Percentiles rank a stretch among this genome's conserved stretches.
Conservation (phyloP, 345 rosid genomes). For the Cardamine occulta region DNA sequence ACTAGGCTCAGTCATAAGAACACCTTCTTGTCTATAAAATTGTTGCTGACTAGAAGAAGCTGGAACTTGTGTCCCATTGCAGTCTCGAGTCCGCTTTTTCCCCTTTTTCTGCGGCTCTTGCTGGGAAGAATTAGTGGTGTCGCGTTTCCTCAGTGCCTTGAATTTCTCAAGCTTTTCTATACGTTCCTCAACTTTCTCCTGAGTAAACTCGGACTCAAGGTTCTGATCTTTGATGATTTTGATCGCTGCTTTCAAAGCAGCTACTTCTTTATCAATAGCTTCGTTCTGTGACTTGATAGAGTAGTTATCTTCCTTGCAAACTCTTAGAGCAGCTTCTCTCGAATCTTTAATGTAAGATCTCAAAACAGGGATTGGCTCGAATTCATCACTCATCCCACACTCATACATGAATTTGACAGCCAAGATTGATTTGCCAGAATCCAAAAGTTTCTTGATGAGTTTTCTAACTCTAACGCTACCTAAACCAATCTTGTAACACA, state of each 20-base stretch:
- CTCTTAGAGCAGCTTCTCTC: conserved; percentile 42
- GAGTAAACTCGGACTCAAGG: conserved; percentile 59
- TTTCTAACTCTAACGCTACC: conserved; percentile 52
- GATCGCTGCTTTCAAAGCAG: conserved; percentile 60
- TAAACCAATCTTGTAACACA: conserved; percentile 60
- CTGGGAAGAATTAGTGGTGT: conserved; percentile 46
- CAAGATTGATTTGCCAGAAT: conserved; percentile 50
- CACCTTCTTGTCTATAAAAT: conserved; percentile 42
- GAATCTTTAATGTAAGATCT: conserved; percentile 51
- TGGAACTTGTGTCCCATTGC: conserved; percentile 12
- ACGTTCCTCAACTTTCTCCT: conserved; percentile 49
- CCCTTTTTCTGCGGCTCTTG: conserved; percentile 15
- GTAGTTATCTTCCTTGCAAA: conserved; percentile 49
- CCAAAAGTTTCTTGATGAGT: conserved; percentile 62
- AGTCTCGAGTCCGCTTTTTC: conserved; percentile 26
- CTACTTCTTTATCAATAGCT: conserved; percentile 58
- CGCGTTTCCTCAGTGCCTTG: conserved; percentile 59
- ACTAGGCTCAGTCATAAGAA: conserved; percentile 34
- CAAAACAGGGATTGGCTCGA: conserved; percentile 61
- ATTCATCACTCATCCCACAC: conserved; percentile 59
- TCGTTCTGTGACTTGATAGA: conserved; percentile 57
- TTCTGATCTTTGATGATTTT: conserved; percentile 60
- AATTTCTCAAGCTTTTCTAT: conserved; percentile 70
- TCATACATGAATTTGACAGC: conserved; percentile 69
- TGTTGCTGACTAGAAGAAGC: conserved; percentile 30